Evolutionary conservation across 495 filamentous ascomycete species (phyloP), one percentile per base, ranked within the genome.

Genomic region (Parachaetomium inaequale): DNA sequence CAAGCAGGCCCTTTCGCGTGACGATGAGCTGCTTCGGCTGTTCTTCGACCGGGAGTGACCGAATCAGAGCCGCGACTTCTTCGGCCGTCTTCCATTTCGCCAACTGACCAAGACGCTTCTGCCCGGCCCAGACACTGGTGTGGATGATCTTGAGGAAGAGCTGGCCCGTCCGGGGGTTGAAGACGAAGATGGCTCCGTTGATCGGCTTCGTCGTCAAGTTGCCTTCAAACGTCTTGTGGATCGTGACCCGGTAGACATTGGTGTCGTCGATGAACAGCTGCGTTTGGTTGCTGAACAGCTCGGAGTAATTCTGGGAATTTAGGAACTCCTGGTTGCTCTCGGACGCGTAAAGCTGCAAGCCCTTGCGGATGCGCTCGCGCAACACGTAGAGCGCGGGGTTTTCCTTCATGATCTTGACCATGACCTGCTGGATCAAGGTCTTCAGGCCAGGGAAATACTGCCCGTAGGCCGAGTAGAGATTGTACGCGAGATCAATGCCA

Each of bases 41-140:
- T 75, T 99, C 95, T 81, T 99, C 95, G 14, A 97, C 92, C 0
- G 95, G 95, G 38, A 99, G 81, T 10, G 95, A 99, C 61, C 95
- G 87, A 74, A 99, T 99, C 25, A 99, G 82, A 14, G 95, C 95
- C 1, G 93, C 95, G 19, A 98, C 95, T 91, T 99, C 95, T 88
- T 99, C 95, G 19, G 95, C 95, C 25, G 95, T 99, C 82, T 99
- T 99, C 95, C 95, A 99, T 74, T 99, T 99, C 31, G 95, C 95
- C 64, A 99, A 78, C 76, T 99, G 95, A 62, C 95, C 95, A 17
- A 99, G 82, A 89, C 95, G 95, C 76, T 99, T 99, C 75, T 99
- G 95, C 43, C 95, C 95, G 36, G 95, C 95, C 95, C 95, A 99
- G 42, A 99, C 95, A 68, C 93, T 97, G 4, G 95, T 99, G 78